These are phyloP conservation scores for Chondrostereum purpureum DNA, from an alignment of 1,284 basidiomycete species.

Conservation along the genomic window DNA sequence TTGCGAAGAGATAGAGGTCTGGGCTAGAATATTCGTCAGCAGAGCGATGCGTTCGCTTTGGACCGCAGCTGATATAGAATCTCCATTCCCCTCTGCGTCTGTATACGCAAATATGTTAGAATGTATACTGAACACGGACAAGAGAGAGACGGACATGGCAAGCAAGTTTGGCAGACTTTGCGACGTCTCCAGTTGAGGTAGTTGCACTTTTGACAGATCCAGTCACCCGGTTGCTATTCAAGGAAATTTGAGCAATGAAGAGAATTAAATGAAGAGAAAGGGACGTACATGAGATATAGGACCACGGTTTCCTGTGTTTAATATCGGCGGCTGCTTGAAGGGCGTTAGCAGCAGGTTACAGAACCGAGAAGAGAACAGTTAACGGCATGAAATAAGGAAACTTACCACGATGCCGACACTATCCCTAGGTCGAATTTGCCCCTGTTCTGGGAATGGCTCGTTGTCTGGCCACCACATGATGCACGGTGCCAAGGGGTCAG, in stretches of 20 bases:
- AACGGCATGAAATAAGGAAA: no score
- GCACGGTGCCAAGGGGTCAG: slow-evolving; percentile 61
- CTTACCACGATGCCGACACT: slow-evolving; percentile 49
- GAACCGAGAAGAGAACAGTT: neutral
- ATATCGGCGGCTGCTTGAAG: slow-evolving; percentile 68
- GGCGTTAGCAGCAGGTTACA: slow-evolving; percentile 9
- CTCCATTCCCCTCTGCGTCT: slow-evolving; percentile 81
- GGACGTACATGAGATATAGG: slow-evolving; percentile 59
- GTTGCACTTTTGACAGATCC: slow-evolving; percentile 79
- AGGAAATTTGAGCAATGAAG: no score
- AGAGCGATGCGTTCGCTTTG: slow-evolving; percentile 77
- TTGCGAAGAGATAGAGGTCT: slow-evolving; percentile 33
- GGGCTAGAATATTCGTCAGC: slow-evolving; percentile 59
- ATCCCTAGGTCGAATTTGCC: slow-evolving; percentile 62
- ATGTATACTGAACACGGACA: slow-evolving; percentile 9
- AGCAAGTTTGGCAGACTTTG: slow-evolving; percentile 85
- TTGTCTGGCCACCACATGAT: slow-evolving; percentile 86
- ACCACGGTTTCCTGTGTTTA: slow-evolving; percentile 84
- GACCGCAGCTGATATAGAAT: slow-evolving; percentile 73
- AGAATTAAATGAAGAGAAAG: slow-evolving; percentile 4
- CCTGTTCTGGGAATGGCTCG: slow-evolving; percentile 68
- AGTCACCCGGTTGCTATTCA: slow-evolving; percentile 83
- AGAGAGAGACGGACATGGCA: slow-evolving; percentile 54
- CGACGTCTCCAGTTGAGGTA: slow-evolving; percentile 82
- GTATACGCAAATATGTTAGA: slow-evolving; percentile 5